A percentile compares a stretch with the other conserved stretches of the same genome.
phyloP scores from a whole-genome alignment of 768 basidiomycete genomes.

The Guyanaporus albipodus region DNA sequence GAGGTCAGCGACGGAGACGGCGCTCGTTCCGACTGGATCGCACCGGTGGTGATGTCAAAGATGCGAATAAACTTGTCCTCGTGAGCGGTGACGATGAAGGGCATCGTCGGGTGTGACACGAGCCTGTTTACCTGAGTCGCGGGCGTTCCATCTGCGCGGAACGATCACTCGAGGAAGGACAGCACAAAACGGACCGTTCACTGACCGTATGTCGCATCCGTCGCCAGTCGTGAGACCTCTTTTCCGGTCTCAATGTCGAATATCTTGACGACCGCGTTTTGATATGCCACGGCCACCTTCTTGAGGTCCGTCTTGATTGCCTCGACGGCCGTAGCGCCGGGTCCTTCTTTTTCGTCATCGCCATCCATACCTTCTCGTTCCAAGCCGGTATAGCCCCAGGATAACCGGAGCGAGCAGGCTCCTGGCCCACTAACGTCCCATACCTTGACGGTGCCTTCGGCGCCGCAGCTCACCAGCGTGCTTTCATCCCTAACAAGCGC shows the following conservation, averaged over 20 bases:
- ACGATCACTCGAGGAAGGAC: neutral
- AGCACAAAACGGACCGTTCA: slow-evolving; percentile 1
- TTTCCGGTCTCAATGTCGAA: slow-evolving; percentile 89
- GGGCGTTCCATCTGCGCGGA: slow-evolving; percentile 58
- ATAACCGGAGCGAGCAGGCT: slow-evolving; percentile 57
- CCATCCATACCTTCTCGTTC: slow-evolving; percentile 40
- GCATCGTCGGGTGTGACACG: slow-evolving; percentile 86
- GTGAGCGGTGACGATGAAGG: slow-evolving; percentile 83
- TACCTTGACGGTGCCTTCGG: slow-evolving; percentile 89
- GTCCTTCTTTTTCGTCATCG: slow-evolving; percentile 42
- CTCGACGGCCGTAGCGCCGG: slow-evolving; percentile 79
- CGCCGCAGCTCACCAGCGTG: slow-evolving; percentile 83
- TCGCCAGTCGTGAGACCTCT: slow-evolving; percentile 60
- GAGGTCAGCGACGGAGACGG: neutral
- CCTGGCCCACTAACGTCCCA: slow-evolving; percentile 82
- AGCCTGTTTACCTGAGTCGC: slow-evolving; percentile 82
- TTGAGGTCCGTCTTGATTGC: slow-evolving; percentile 79
- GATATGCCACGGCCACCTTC: slow-evolving; percentile 87
- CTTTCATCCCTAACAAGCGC: slow-evolving; percentile 80
- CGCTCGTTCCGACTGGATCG: slow-evolving; percentile 21
- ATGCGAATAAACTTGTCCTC: slow-evolving; percentile 93
- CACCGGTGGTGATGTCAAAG: slow-evolving; percentile 81
- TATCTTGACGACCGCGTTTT: slow-evolving; percentile 84
- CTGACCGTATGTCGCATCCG: slow-evolving; percentile 57
- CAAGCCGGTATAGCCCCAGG: slow-evolving; percentile 77